Base-by-base conservation (phyloP, 164 flowering plant species). In the Stephania japonica region DNA sequence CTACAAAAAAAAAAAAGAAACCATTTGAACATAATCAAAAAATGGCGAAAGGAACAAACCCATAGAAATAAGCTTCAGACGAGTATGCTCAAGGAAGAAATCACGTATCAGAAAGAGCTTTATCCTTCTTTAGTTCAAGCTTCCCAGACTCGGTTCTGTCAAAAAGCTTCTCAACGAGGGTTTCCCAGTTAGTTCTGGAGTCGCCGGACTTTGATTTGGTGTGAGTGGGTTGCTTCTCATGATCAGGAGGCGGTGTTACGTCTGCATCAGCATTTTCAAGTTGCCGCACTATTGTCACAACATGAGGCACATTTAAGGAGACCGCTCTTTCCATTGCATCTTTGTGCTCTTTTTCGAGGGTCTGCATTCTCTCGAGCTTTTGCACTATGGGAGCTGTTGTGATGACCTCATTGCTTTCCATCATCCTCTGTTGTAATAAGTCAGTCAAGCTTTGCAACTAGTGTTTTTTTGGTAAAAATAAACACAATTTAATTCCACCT, bases 251-350 rank as follows among this genome's bases (percentile, higher is more conserved):
- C 53, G 72, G 68, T 23, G 65, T 78, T 24, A 62, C 23, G 32
- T 78, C 77, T 13, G 65, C 76, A 5, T 56, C 71, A 24, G 38
- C 38, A 4, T 64, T 19, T 62, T 43, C 25, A 8, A 27, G 24
- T 38, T 82, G 76, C 7, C 80, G 84, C 27, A 78, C 85, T 62
- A 68, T 11, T 24, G 78, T 16, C 26, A 78, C 85, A 12, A 96
- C 96, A 71, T 93, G 89, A 61, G 99, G 98, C 42, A 95, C 82
- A 50, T 93, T 89, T 75, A 95, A 76, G 77, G 88, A 86, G 6
- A 90, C 88, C n/a, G 98, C 98, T 81, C 88, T 86, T 66, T 95
- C 92, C 75, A 95, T 50, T 47, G 98, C 98, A 78, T 88, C 99
- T 76, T 81, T 90, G 85, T 91, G 98, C 76, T 95, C 99, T 68